phyloP scores from a whole-genome alignment of 495 filamentous ascomycete genomes.

The Neurospora sp. region DNA sequence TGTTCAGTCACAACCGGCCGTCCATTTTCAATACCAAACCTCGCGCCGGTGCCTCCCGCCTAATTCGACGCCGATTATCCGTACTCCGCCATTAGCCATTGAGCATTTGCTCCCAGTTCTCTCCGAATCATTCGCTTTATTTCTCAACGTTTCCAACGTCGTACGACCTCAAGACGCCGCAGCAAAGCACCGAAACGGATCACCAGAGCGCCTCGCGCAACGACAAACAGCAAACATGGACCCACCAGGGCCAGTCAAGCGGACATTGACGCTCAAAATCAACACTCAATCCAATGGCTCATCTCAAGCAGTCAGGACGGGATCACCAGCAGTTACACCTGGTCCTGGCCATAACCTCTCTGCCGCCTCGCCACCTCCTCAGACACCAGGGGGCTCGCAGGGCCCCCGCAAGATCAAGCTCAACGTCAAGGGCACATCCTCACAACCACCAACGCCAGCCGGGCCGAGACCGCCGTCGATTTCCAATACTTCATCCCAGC shows the following conservation, averaged over 20 bases:
- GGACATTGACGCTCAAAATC: conserved; percentile 17
- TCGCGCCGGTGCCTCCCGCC: not conserved
- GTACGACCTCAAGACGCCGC: not conserved
- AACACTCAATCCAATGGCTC: conserved; percentile 4
- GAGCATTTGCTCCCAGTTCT: not conserved
- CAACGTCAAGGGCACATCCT: conserved; percentile 26
- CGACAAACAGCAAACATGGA: conserved; percentile 4
- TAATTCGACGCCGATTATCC: not conserved
- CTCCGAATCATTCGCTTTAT: not conserved
- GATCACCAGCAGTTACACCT: conserved; percentile 2
- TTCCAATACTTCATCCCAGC: not conserved
- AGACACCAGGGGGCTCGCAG: conserved; percentile 26
- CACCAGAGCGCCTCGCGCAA: not conserved
- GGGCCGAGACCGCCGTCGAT: conserved; percentile 12
- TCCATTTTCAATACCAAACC: not conserved
- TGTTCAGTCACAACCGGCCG: not conserved
- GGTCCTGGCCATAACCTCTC: conserved; percentile 2
- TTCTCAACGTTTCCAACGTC: not conserved
- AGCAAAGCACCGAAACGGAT: not conserved
- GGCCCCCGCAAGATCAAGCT: conserved; percentile 43
- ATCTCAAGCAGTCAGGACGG: not conserved
- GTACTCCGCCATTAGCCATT: not conserved
- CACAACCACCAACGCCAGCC: conserved; percentile 37
- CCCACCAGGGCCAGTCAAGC: conserved; percentile 10
- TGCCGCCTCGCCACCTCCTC: conserved; percentile 16